A percentile compares a stretch with the other conserved stretches of the same genome.
Evolutionary conservation across 164 flowering plant species (phyloP).

Genomic region (Umbilicus rupestris): DNA sequence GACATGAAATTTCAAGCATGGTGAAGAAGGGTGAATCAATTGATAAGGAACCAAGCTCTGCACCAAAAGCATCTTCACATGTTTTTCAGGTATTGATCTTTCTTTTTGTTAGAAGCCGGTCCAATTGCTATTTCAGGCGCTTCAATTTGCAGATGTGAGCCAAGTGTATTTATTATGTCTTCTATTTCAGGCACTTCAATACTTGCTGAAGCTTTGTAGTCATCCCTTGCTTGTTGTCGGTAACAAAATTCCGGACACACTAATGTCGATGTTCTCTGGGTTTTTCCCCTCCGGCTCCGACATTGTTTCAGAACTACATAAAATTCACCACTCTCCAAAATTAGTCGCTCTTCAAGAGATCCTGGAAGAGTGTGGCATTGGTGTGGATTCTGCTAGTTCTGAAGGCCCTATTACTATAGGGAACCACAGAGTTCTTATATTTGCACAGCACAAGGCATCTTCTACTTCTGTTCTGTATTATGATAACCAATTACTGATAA

Average conservation of each 20-base stretch:
- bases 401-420: constrained; percentile 57
- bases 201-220: constrained; percentile 96
- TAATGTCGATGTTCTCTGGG: constrained; percentile 35
- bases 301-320: constrained; percentile 65
- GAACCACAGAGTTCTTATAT: constrained; percentile 90
- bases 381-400: constrained; percentile 61
- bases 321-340: constrained; percentile 84
- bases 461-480: not conserved
- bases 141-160: too few relatives aligned
- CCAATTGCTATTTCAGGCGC: not conserved
- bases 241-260: constrained; percentile 50
- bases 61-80: constrained; percentile 81
- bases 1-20: constrained; percentile 64
- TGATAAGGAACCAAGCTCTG: constrained; percentile 30
- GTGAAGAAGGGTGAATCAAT: constrained; percentile 41
- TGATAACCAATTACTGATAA: not conserved
- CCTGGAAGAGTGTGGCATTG: constrained; percentile 98
- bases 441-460: constrained; percentile 89
- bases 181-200: constrained; percentile 75
- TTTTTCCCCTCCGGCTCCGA: constrained; percentile 45
- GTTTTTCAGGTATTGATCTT: constrained; percentile 71
- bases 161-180: constrained; percentile 8
- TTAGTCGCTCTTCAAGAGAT: constrained; percentile 93
- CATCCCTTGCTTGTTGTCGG: constrained; percentile 95
- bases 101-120: not conserved